These are phyloP conservation scores for Pterocarpus santalinus DNA, from an alignment of 306 rosid species.

Conservation along the genomic window DNA sequence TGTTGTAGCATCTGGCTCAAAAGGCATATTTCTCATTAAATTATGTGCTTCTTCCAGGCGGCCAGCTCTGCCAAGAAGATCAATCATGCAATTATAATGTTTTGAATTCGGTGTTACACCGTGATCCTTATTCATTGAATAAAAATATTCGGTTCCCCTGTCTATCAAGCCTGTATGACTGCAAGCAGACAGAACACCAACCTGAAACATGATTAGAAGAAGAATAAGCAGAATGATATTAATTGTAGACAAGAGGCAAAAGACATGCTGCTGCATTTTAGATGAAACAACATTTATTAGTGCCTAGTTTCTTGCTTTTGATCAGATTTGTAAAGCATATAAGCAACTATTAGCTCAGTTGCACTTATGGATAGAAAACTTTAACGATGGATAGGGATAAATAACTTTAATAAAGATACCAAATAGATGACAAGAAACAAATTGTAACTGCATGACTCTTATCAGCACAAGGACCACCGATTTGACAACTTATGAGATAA, in stretches of 20 bases:
- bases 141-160: conserved; percentile 70
- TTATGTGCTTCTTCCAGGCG: conserved; percentile 75
- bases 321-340: conserved; percentile 4
- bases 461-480: not conserved
- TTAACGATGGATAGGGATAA: too few species aligned
- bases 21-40: conserved; percentile 78
- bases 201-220: conserved; percentile 60
- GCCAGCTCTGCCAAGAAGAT: conserved; percentile 90
- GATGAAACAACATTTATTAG: too few species aligned
- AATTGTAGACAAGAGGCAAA: too few species aligned
- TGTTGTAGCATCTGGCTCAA: conserved; percentile 78
- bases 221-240: not conserved
- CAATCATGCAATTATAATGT: conserved; percentile 85
- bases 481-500: conserved; percentile 10
- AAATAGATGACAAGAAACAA: conserved; percentile 14
- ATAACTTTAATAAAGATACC: not conserved
- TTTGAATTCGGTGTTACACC: conserved; percentile 67
- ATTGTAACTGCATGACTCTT: not conserved
- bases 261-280: too few species aligned
- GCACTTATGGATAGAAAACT: not conserved
- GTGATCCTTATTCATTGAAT: conserved; percentile 69
- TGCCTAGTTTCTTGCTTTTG: not conserved
- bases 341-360: conserved; percentile 27
- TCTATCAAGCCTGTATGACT: conserved; percentile 81
- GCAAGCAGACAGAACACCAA: conserved; percentile 85